phyloP scores from a whole-genome alignment of 306 rosid species.

The Lathyrus sativus region DNA sequence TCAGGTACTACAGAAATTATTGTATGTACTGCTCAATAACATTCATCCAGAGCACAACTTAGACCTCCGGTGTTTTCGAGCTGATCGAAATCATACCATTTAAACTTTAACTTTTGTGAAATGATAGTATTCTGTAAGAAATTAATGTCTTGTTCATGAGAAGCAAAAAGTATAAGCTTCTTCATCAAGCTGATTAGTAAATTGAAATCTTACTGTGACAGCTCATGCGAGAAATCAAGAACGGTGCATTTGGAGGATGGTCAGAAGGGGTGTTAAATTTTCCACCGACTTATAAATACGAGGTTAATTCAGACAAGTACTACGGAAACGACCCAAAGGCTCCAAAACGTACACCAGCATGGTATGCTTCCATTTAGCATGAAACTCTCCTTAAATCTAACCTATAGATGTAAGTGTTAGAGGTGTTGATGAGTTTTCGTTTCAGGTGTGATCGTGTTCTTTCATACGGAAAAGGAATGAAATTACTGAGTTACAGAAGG shows the following conservation, averaged over 20 bases:
- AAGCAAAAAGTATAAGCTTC: no score
- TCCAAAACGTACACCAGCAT: conserved; percentile 84
- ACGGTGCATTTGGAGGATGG: conserved; percentile 85
- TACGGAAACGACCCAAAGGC: conserved; percentile 74
- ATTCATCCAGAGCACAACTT: conserved; percentile 8
- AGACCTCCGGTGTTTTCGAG: conserved; percentile 40
- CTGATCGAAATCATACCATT: not conserved
- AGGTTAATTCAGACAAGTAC: conserved; percentile 76
- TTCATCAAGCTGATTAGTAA: conserved; percentile 27
- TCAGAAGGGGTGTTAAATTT: conserved; percentile 81
- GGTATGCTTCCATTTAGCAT: conserved; percentile 59
- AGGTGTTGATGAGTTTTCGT: conserved; percentile 28
- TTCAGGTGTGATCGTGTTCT: conserved; percentile 97
- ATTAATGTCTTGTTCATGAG: no score
- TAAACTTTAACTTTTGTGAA: not conserved
- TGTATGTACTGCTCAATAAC: conserved; percentile 13
- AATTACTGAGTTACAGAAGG: conserved; percentile 65
- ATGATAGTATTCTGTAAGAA: not conserved
- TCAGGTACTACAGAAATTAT: conserved; percentile 60
- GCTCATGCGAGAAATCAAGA: conserved; percentile 65
- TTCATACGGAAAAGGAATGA: conserved; percentile 82
- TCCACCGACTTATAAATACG: conserved; percentile 92
- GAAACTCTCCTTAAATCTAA: conserved; percentile 15
- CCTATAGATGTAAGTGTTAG: not conserved
- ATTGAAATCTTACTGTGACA: conserved; percentile 51